A percentile compares a stretch with the other conserved stretches of the same genome.
phyloP scores from a whole-genome alignment of 805 yeast genomes.

The Yarrowia phangngaensis region DNA sequence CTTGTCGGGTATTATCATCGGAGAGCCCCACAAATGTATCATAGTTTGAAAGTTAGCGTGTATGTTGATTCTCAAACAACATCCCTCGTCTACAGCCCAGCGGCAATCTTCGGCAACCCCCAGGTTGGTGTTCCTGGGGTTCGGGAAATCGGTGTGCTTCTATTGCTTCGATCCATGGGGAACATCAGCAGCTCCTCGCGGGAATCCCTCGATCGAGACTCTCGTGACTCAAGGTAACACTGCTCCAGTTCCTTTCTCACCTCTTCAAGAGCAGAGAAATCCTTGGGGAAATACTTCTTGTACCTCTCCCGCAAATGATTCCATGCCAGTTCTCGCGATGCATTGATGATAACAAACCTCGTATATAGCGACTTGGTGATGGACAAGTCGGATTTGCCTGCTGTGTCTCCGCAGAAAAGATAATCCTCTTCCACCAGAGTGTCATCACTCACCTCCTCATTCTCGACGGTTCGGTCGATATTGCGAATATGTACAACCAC shows the following conservation, averaged over 20 bases:
- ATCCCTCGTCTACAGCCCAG: too few relatives aligned
- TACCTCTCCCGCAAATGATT: conserved; percentile 20
- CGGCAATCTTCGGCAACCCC: background rate
- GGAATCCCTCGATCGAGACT: too few relatives aligned
- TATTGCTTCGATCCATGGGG: background rate
- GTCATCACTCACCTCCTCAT: conserved; percentile 12
- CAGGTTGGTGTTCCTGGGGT: too few relatives aligned
- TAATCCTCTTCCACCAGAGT: conserved; percentile 16
- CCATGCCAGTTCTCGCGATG: conserved; percentile 22
- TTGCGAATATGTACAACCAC: conserved; percentile 4
- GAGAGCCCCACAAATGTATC: too few relatives aligned
- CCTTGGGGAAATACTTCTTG: conserved; percentile 13
- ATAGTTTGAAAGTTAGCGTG: too few relatives aligned
- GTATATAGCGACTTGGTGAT: conserved; percentile 5
- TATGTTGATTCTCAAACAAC: too few relatives aligned
- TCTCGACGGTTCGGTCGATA: conserved; percentile 7
- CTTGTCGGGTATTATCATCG: too few relatives aligned
- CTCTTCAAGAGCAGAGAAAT: conserved; percentile 11
- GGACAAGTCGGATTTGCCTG: background rate
- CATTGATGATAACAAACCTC: conserved; percentile 14
- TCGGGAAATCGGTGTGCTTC: conserved; percentile 11
- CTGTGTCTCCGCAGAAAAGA: conserved; percentile 5
- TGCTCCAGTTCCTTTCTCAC: conserved; percentile 16
- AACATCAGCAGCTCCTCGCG: background rate
- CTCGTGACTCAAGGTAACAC: conserved; percentile 12